Evolutionary conservation across 1,284 basidiomycete species (phyloP), one percentile per base, ranked within the genome.

Genomic region (Afroboletus lepidellus): DNA sequence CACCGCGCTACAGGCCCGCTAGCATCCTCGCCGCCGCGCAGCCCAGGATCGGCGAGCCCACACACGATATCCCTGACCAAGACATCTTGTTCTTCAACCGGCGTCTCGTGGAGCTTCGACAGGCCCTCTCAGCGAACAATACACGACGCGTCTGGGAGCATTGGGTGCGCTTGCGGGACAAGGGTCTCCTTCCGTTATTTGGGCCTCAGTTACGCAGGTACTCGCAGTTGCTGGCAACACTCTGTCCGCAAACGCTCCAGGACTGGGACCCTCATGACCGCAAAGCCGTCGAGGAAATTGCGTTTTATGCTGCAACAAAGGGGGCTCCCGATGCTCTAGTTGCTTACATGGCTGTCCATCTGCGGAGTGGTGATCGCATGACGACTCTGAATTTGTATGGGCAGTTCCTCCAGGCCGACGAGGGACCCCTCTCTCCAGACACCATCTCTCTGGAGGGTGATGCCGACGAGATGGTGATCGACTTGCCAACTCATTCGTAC

Each of bases 341-440:
- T 50, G 72, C 72, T 21, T 74, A 77, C 55, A 76, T 89, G 78
- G 59, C 77, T 34, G 61, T 67, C 23, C 69, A 77, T 55, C 64
- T 88, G 53, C 64, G 69, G 46, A 63, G 61, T 16, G 64, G 69
- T 15, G 66, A 84, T 48, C 65, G 75, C 8, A 59, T 71, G 6
- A 66, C 69, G 3, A 76, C 77, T 20, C 60, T 85, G 15, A 59
- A 65, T 25, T 64, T 87, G 18, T 83, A 84, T 56, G 57, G 68
- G 21, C 72, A 64, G 41, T 83, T 77, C 49, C 42, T 66, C 37
- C 56, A 59, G 38, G 53, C 62, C 18, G 51, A 67, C 29, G 61
- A 62, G 21, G 62, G 66, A 12, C 53, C 50, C 24, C 46, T 61
- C 24, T 57, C 57, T 15, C 38, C 54, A 43, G 57, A 61, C 15